phyloP scores from a whole-genome alignment of 2,329 filamentous ascomycete species.

The Alternaria brassicicola region DNA sequence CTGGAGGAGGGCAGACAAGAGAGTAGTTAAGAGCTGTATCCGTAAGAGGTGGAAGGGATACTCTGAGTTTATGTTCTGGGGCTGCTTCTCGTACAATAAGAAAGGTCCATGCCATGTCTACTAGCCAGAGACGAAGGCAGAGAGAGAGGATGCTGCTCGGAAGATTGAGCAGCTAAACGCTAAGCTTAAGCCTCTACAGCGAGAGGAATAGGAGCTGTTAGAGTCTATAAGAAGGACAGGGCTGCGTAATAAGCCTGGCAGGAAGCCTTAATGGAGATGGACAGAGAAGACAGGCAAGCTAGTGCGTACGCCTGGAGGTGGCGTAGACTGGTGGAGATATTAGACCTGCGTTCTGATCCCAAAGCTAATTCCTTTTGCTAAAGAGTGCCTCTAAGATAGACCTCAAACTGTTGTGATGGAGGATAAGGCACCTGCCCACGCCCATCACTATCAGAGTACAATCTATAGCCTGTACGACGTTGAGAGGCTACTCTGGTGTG shows the following conservation, averaged over 20 bases:
- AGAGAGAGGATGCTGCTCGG: slow-evolving; percentile 3
- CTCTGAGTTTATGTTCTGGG: slow-evolving; percentile 23
- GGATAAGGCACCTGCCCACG: slow-evolving; percentile 9
- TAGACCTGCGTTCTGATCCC: slow-evolving; percentile 1
- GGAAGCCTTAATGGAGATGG: slow-evolving; percentile 13
- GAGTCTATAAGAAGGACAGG: background rate
- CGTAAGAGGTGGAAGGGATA: slow-evolving; percentile 17
- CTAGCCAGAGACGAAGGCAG: slow-evolving; percentile 5
- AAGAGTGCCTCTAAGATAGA: slow-evolving; percentile 9
- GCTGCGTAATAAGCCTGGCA: slow-evolving; percentile 8
- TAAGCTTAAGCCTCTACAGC: slow-evolving; percentile 13
- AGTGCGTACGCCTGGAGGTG: slow-evolving; percentile 4
- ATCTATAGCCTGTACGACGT: slow-evolving; percentile 10
- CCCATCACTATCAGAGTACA: background rate
- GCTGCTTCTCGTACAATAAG: slow-evolving; percentile 16
- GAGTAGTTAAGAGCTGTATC: slow-evolving; percentile 15
- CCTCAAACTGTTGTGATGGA: slow-evolving; percentile 16
- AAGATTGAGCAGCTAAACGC: slow-evolving; percentile 14
- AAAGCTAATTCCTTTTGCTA: slow-evolving; percentile 18
- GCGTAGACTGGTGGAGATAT: slow-evolving; percentile 14
- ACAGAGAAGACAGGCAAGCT: slow-evolving; percentile 17
- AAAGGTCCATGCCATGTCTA: slow-evolving; percentile 14
- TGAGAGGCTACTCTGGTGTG: slow-evolving; percentile 14
- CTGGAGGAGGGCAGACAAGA: slow-evolving; percentile 12
- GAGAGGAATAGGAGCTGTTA: slow-evolving; percentile 1